phyloP scores from a whole-genome alignment of 352 stramenopile genomes.

The Pythium guiyangense region DNA sequence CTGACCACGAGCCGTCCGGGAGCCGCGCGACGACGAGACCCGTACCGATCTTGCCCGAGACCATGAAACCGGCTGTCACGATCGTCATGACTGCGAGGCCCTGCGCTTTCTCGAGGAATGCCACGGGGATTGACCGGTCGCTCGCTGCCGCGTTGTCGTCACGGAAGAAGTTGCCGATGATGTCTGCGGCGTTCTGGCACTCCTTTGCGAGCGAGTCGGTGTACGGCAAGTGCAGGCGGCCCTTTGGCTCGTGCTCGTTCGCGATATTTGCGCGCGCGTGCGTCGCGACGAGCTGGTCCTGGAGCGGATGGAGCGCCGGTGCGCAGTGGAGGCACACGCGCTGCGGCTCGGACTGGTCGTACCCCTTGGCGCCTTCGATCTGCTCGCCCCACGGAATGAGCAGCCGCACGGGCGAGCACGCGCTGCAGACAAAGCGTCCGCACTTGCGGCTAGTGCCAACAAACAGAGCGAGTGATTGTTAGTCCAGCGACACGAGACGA shows the following conservation, averaged over 20 bases:
- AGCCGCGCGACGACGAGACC: conserved; percentile 80
- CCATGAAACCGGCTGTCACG: conserved; percentile 44
- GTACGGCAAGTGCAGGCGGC: conserved; percentile 46
- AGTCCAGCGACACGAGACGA: too few relatives aligned
- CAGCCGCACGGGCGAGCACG: too few relatives aligned
- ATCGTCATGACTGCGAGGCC: conserved; percentile 55
- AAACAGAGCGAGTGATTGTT: too few relatives aligned
- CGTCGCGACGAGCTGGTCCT: conserved; percentile 40
- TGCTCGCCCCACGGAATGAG: too few relatives aligned
- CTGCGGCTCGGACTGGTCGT: too few relatives aligned
- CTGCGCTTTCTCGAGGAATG: conserved; percentile 49
- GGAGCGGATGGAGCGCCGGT: conserved; percentile 34
- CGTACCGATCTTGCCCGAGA: conserved; percentile 57
- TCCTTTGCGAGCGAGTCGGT: conserved; percentile 48
- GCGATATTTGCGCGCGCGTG: conserved; percentile 38
- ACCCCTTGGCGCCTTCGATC: too few relatives aligned
- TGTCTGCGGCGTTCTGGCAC: conserved; percentile 52
- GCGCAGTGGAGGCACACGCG: too few relatives aligned
- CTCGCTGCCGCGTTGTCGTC: conserved; percentile 37
- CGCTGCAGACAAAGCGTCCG: too few relatives aligned
- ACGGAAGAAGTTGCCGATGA: too few relatives aligned
- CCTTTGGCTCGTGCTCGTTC: conserved; percentile 31
- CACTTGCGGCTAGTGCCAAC: too few relatives aligned
- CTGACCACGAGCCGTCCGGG: conserved; percentile 56
- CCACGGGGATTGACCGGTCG: conserved; percentile 39